Evolutionary conservation across 495 filamentous ascomycete species (phyloP), one percentile per base, ranked within the genome.

Genomic region (Penicillium cosmopolitanum): DNA sequence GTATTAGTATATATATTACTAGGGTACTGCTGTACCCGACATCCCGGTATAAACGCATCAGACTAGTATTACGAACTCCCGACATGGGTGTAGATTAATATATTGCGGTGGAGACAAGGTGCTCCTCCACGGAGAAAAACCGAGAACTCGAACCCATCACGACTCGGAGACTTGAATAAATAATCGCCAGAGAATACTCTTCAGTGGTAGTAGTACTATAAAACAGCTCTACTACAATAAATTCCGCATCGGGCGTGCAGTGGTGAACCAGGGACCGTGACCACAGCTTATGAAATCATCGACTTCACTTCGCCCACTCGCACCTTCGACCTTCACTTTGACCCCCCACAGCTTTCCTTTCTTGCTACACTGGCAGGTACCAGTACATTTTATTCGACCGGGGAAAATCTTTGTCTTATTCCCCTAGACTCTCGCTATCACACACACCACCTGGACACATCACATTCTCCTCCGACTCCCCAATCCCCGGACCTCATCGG

Each of bases 281-380:
- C n/a, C 7, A 12, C 18, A 12, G 9, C 28, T 52, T 43, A 65
- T 68, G 66, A 68, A 61, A 65, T 65, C 66, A 68, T 68, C 23
- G 51, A 64, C 57, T 60, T 55, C 50, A 38, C 50, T 10, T 15
- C 28, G 2, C 5, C 50, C 21, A 21, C 21, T 21, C 21, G 21
- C 21, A 21, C 21, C 21, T 21, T 21, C 21, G 21, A 43, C 16
- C 51, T 48, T 48, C 44, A 13, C 18, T 15, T 28, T 44, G n/a
- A 15, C 5, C 23, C 21, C 12, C 19, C 44, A 21, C 19, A n/a
- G 12, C 44, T 21, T 25, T 16, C 18, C 7, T 12, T 4, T 35
- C 34, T 35, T 38, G 25, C 25, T 28, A 28, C 25, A 28, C 25
- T 28, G 25, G 25, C 25, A 28, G 25, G 25, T 28, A 28, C 25